These are phyloP conservation scores for Erodium moschatum DNA, from an alignment of 441 rosid genomes.

Conservation along the genomic window DNA sequence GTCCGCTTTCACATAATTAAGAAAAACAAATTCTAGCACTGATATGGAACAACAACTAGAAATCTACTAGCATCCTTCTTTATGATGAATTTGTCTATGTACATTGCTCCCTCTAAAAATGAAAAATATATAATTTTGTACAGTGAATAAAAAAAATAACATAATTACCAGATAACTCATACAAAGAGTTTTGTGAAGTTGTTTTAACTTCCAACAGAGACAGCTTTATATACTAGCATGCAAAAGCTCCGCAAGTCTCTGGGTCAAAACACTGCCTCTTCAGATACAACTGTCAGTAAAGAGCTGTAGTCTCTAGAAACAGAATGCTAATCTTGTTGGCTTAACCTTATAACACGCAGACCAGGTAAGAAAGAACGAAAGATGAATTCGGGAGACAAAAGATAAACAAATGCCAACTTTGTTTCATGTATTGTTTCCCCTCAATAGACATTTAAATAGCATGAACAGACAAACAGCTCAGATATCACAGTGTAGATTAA, in stretches of 20 bases:
- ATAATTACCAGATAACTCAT: neutral
- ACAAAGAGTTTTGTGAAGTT: neutral
- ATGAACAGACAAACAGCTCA: conserved; percentile 7
- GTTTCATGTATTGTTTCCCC: neutral
- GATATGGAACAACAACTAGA: neutral
- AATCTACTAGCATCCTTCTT: neutral
- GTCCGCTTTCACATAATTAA: neutral
- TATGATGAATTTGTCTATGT: neutral
- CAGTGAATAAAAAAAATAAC: too few relatives aligned
- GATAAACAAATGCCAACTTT: neutral
- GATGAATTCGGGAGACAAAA: neutral
- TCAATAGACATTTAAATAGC: neutral
- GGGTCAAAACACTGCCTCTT: too few relatives aligned
- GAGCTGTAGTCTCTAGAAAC: neutral
- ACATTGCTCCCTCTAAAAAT: neutral
- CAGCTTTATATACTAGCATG: neutral
- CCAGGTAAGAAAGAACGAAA: neutral
- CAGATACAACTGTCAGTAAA: neutral
- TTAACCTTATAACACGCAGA: neutral
- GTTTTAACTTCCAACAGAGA: neutral
- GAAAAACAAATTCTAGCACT: neutral
- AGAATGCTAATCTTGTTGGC: neutral
- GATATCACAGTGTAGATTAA: conserved; percentile 5
- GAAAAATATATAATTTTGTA: neutral
- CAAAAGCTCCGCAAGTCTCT: neutral